Evolutionary conservation across 495 filamentous ascomycete genomes (phyloP), one percentile per base, ranked within the genome.

Genomic region (Thermothielavioides terrestris): DNA sequence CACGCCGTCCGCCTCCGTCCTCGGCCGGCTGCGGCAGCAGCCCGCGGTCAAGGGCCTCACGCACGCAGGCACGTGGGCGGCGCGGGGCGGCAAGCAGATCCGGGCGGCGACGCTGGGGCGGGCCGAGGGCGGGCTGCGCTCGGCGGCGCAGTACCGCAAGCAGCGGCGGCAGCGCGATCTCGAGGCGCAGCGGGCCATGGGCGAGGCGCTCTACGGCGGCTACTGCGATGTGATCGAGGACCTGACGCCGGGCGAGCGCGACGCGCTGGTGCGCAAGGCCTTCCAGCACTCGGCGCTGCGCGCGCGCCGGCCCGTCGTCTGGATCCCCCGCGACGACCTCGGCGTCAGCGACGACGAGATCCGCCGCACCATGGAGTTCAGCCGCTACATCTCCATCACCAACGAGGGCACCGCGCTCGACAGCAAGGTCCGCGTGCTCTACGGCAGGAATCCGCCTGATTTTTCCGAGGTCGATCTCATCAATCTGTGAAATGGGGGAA

Each of bases 281-380:
- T 98, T 97, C 69, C 84, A 88, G 69, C 92, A 98, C 62, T 80
- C 84, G 39, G 92, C 92, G 4, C 71, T 95, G 18, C 80, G 91
- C 34, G 86, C 94, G 10, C 82, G 86, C 45, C 74, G 89, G 26
- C 92, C 92, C 0, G 86, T 86, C 10, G 80, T 97, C 38, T 97
- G 92, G 92, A 90, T 98, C 38, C 92, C 92, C 8, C 78, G 88
- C 31, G 92, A 98, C 62, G 85, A 92, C 56, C 61, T 97, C 3
- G 92, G 92, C 1, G 79, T 98, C 27, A 86, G 84, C 50, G 89
- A 95, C 59, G 94, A 98, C 56, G 92, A 97, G 66, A 79, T 98
- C 17, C 75, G 69, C 59, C 71, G 87, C 37, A 95, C 89, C 14
- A 74, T 81, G 50, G 76, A 77, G 53, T 88, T 87, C 59, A 88